A percentile compares a stretch with the other conserved stretches of the same genome.
These are phyloP conservation scores for Chalaropsis thielavioides DNA, from an alignment of 2,329 filamentous ascomycete species.

Conservation along the genomic window DNA sequence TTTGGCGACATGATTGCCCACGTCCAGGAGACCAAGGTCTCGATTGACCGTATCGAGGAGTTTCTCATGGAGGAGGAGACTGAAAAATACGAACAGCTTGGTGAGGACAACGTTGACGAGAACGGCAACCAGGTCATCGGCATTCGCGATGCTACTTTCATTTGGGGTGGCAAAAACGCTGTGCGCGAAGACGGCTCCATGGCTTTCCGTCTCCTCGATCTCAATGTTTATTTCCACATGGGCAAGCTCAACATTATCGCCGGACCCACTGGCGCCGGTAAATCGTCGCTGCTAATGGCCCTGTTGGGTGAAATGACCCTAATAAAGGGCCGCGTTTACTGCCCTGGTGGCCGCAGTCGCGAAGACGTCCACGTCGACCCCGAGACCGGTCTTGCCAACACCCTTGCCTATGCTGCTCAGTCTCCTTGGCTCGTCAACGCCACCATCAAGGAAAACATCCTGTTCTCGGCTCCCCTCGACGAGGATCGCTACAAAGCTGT, in stretches of 20 bases:
- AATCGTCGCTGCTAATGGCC: constrained; percentile 92
- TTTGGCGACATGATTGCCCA: constrained; percentile 97
- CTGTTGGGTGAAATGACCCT: constrained; percentile 91
- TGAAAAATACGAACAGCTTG: constrained; percentile 80
- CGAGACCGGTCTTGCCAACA: constrained; percentile 75
- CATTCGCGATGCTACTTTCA: constrained; percentile 70
- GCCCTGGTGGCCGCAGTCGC: constrained; percentile 73
- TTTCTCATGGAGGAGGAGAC: constrained; percentile 91
- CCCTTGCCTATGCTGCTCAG: constrained; percentile 90
- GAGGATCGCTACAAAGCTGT: constrained; percentile 75
- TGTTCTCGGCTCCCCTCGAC: constrained; percentile 72
- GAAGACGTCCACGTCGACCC: constrained; percentile 73
- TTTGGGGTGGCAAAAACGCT: constrained; percentile 65
- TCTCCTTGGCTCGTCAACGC: constrained; percentile 95
- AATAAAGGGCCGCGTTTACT: constrained; percentile 62
- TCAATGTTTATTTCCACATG: constrained; percentile 69
- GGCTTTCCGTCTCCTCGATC: constrained; percentile 67
- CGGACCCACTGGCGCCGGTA: constrained; percentile 85
- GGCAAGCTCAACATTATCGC: constrained; percentile 85
- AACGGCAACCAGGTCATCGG: constrained; percentile 63
- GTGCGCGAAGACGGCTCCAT: constrained; percentile 50
- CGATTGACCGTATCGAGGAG: constrained; percentile 88
- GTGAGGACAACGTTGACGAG: constrained; percentile 52
- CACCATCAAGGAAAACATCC: constrained; percentile 88
- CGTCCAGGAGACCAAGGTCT: constrained; percentile 94